Evolutionary conservation across 2,329 filamentous ascomycete species (phyloP), one percentile per base, ranked within the genome.

Genomic region (Neonectria ditissima): DNA sequence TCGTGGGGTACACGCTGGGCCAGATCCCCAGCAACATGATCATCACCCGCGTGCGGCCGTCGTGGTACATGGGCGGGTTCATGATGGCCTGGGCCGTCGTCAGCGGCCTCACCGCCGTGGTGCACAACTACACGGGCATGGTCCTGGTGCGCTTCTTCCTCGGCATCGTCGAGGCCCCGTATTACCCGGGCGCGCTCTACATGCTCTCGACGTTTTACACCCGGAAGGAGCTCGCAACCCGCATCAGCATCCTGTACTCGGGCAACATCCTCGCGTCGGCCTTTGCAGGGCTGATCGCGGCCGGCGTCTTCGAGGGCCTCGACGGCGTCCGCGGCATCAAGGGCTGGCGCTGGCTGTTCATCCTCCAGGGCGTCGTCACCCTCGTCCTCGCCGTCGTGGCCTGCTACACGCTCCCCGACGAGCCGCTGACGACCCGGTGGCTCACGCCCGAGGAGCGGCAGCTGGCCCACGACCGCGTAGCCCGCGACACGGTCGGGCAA

Each of bases 141-240:
- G 73, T 86, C 3, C 77, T 80, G 1, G 76, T 84, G 14, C 77
- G 81, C 18, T 80, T 82, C 71, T 77, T 82, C 47, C 26, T 73
- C 13, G 70, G 80, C 4, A 69, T 83, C 7, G 77, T 78, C 13
- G 80, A 82, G 63, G 78, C 79, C 0, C 77, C 78, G 0, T 76
- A 78, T 52, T 78, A 74, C 34, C 73, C 73, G 0, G 74, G 76
- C 34, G 73, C 67, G 7, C 66, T 76, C 3, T 74, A 72, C 60
- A 79, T 85, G 39, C 76, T 87, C 3, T 82, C 81, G 4, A 80
- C 82, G 53, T 87, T 83, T 76, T 87, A 87, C 73, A 86, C 83
- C 1, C 77, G 82, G 34, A 81, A 83, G 66, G 79, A 81, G 68
- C 68, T 83, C 34, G 73, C 76, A 20, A 67, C 75, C 10, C 74